These are phyloP conservation scores for Aspergillus campestris DNA, from an alignment of 495 filamentous ascomycete genomes.

Conservation along the genomic window DNA sequence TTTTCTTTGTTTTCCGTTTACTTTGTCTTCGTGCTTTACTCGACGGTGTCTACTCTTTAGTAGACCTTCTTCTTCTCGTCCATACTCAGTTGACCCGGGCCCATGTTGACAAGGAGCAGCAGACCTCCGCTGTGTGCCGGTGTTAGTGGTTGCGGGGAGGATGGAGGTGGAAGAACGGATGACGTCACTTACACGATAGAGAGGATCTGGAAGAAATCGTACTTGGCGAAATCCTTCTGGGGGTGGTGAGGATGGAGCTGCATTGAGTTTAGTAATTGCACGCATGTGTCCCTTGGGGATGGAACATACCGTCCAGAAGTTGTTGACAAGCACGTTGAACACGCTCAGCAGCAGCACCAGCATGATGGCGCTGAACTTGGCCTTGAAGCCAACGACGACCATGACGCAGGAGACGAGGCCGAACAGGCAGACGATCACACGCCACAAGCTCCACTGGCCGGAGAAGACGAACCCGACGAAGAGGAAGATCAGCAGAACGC, in stretches of 20 bases:
- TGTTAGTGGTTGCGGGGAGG: constrained; percentile 11
- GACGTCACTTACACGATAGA: constrained; percentile 78
- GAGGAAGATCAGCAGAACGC: constrained; percentile 93
- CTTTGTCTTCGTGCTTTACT: constrained; percentile 1
- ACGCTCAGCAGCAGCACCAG: constrained; percentile 90
- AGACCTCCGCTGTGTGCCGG: constrained; percentile 60
- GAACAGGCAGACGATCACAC: constrained; percentile 71
- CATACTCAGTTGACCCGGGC: constrained; percentile 92
- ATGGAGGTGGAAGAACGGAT: not conserved
- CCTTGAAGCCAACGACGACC: constrained; percentile 99
- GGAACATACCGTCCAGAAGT: constrained; percentile 98
- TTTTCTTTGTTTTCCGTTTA: constrained; percentile 1
- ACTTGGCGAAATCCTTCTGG: constrained; percentile 99
- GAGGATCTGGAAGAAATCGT: constrained; percentile 99
- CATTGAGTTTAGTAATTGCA: constrained; percentile 16
- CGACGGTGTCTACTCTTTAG: constrained; percentile 33
- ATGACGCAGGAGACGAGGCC: constrained; percentile 91
- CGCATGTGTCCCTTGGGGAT: too few species aligned
- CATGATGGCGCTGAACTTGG: constrained; percentile 93
- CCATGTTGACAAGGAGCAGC: constrained; percentile 94
- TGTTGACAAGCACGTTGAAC: constrained; percentile 96
- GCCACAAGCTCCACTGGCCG: constrained; percentile 81
- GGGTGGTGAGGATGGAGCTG: constrained; percentile 97
- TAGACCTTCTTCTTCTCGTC: constrained; percentile 99
- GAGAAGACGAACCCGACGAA: constrained; percentile 95